Conservation (phyloP, 306 rosid species). For the Pyrus communis region DNA sequence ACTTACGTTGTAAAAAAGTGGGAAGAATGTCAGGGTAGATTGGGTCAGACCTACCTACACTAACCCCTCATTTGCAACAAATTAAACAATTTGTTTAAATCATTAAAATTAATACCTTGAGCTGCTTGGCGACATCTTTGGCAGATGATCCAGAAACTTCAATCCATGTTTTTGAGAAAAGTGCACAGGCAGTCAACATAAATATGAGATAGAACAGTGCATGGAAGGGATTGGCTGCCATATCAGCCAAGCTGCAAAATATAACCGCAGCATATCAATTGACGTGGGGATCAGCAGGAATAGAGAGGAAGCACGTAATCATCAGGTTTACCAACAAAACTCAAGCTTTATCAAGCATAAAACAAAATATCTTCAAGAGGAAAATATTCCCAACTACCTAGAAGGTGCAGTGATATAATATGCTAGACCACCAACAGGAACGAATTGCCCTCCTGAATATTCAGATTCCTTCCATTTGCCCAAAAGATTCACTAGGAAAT, state of each 20-base stretch:
- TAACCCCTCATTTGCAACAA: not conserved
- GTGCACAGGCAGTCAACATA: conserved; percentile 86
- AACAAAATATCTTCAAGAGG: not conserved
- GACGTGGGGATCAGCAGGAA: not conserved
- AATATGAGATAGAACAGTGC: conserved; percentile 83
- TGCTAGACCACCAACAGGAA: conserved; percentile 92
- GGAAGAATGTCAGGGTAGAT: not conserved
- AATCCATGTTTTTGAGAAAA: conserved; percentile 94
- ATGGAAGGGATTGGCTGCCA: conserved; percentile 96
- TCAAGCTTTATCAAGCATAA: not conserved
- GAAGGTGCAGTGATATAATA: conserved; percentile 92
- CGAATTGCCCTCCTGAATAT: conserved; percentile 75
- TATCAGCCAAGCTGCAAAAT: conserved; percentile 82
- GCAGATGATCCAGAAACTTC: conserved; percentile 99
- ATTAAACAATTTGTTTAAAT: not conserved
- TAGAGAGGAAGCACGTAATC: not conserved
- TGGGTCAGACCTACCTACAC: not conserved
- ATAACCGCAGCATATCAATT: conserved; percentile 3
- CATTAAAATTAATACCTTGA: conserved; percentile 43
- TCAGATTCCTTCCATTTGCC: conserved; percentile 96
- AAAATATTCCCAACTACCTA: conserved; percentile 38
- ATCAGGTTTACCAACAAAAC: not conserved
- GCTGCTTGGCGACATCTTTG: conserved; percentile 85
- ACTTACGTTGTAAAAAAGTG: not conserved
- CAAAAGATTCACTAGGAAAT: conserved; percentile 77